Conservation (phyloP, 192 early-diverging fungal genomes). For the Paraglomus brasilianum region DNA sequence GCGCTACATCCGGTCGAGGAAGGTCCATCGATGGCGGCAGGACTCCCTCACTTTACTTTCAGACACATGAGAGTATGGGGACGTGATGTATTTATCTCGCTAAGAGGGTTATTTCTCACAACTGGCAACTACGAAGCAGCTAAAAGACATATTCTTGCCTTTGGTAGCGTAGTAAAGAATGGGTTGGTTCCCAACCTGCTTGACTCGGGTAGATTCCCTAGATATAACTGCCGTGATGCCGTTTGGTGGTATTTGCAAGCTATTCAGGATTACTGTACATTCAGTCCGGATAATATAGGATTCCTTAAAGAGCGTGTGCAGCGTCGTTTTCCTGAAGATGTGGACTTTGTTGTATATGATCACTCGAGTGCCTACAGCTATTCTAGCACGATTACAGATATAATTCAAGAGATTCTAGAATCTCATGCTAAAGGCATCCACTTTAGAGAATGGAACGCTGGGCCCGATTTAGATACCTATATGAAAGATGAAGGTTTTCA, state of each 20-base stretch:
- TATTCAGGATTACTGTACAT: conserved; percentile 83
- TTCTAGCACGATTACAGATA: conserved; percentile 71
- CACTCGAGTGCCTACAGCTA: conserved; percentile 65
- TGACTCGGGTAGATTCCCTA: conserved; percentile 76
- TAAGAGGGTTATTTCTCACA: conserved; percentile 79
- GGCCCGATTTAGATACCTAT: conserved; percentile 78
- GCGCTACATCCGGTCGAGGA: conserved; percentile 67
- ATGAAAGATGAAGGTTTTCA: conserved; percentile 93
- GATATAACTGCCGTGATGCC: conserved; percentile 96
- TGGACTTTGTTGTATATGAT: conserved; percentile 68
- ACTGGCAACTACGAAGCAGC: conserved; percentile 86
- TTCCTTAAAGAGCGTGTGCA: conserved; percentile 70
- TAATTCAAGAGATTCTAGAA: conserved; percentile 89
- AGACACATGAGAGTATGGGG: conserved; percentile 97
- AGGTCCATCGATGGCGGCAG: conserved; percentile 80
- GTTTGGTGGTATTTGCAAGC: conserved; percentile 94
- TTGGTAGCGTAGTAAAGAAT: conserved; percentile 89
- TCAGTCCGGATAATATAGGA: conserved; percentile 69
- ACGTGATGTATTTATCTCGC: conserved; percentile 93
- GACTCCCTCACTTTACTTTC: conserved; percentile 91
- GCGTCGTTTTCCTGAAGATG: conserved; percentile 80
- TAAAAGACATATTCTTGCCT: conserved; percentile 80
- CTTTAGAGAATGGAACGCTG: conserved; percentile 97
- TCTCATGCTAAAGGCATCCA: conserved; percentile 86
- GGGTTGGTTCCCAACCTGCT: conserved; percentile 97